Conservation (phyloP, 2,329 filamentous ascomycete species). For the Orbilia ellipsospora region DNA sequence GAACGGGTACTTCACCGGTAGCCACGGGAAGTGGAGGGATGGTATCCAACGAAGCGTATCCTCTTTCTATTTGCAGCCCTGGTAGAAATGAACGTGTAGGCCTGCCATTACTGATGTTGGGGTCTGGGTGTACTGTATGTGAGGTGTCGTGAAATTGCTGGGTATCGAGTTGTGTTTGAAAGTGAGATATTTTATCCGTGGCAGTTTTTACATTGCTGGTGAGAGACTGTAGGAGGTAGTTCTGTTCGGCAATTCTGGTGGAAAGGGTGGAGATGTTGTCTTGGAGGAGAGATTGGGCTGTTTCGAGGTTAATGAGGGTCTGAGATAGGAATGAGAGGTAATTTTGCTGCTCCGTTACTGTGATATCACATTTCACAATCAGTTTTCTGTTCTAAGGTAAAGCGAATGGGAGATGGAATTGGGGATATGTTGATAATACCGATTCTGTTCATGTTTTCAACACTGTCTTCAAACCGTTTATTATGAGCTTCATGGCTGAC, state of each 20-base stretch:
- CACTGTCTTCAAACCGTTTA: not conserved
- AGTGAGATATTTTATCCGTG: not conserved
- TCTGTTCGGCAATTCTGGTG: conserved; percentile 8
- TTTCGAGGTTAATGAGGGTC: conserved; percentile 14
- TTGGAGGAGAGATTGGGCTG: not conserved
- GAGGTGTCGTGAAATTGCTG: not conserved
- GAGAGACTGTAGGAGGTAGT: not conserved
- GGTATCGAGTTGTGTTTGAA: conserved; percentile 15
- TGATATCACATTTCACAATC: not conserved
- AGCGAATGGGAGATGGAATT: not conserved
- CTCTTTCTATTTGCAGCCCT: no score
- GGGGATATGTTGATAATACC: conserved; percentile 1
- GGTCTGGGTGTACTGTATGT: not conserved
- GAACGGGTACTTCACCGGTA: conserved; percentile 7
- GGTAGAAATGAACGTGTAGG: no score
- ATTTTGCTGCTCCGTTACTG: conserved; percentile 22
- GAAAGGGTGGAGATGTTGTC: conserved; percentile 15
- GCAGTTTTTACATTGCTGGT: not conserved
- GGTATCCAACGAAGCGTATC: conserved; percentile 15
- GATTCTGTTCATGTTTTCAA: conserved; percentile 3
- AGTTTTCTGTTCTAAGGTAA: not conserved
- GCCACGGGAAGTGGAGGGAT: conserved; percentile 14
- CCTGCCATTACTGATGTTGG: no score
- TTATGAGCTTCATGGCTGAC: not conserved
- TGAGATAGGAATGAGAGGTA: conserved; percentile 2